Conservation (phyloP, 2,329 filamentous ascomycete genomes). For the Ceratocystis lukuohia region DNA sequence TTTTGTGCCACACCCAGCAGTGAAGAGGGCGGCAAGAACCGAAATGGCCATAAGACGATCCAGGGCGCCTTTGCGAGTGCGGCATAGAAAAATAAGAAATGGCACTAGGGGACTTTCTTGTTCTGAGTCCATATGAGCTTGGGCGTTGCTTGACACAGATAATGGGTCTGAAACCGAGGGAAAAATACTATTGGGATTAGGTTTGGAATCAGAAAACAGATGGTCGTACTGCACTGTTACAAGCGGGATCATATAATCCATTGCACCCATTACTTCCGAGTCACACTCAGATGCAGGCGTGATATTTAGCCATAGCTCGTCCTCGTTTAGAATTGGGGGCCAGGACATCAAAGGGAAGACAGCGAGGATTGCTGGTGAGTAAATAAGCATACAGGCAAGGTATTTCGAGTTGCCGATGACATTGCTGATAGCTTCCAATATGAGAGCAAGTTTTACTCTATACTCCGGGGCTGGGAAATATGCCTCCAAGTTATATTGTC, state of each 20-base stretch:
- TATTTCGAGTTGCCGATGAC: slow-evolving; percentile 70
- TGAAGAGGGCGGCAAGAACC: slow-evolving; percentile 56
- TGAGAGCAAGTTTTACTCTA: slow-evolving; percentile 47
- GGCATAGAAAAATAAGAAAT: slow-evolving; percentile 53
- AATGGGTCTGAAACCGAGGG: not conserved
- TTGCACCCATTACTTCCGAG: slow-evolving; percentile 35
- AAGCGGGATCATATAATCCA: slow-evolving; percentile 52
- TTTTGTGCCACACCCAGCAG: slow-evolving; percentile 51
- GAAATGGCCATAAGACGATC: slow-evolving; percentile 55
- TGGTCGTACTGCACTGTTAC: slow-evolving; percentile 27
- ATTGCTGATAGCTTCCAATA: slow-evolving; percentile 63
- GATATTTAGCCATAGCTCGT: slow-evolving; percentile 11
- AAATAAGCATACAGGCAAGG: slow-evolving; percentile 57
- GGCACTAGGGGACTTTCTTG: slow-evolving; percentile 58
- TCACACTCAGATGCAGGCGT: not conserved
- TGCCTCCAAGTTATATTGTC: slow-evolving; percentile 41
- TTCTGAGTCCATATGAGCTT: slow-evolving; percentile 31
- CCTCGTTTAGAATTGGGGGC: not conserved
- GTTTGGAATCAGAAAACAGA: not conserved
- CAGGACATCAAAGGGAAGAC: slow-evolving; percentile 50
- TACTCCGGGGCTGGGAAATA: slow-evolving; percentile 50
- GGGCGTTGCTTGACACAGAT: not conserved
- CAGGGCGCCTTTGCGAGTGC: slow-evolving; percentile 40
- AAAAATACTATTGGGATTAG: not conserved
- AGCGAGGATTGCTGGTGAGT: slow-evolving; percentile 54